Evolutionary conservation across 768 basidiomycete species (phyloP), one percentile per base, ranked within the genome.

Genomic region (Pleurotus cornucopiae): DNA sequence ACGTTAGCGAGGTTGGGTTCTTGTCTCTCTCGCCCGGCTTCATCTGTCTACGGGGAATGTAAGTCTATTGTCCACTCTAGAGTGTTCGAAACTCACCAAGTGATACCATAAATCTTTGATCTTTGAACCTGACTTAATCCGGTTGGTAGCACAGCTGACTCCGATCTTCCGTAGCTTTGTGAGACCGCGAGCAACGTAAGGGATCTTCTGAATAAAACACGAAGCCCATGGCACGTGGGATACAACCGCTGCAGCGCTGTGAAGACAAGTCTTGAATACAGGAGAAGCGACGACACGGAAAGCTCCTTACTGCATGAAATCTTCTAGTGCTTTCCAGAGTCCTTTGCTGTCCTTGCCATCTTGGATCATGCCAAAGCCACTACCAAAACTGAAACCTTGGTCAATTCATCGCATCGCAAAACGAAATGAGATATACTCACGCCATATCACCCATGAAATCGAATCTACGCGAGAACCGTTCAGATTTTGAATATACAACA

Each of bases 391-490:
- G 49, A 25, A 40, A 4, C 25, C 14, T 37, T 18, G 13, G 12
- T 57, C 38, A n/a, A 13, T 14, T 25, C 11, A 34, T 5, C 37
- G 26, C 14, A 16, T 18, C 21, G 14, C 44, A 37, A 3, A 47
- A 21, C n/a, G 41, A 57, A 60, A 58, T 58, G 59, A 60, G 66
- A 55, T 39, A 20, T 4, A 66, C 61, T 38, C 57, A 73, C 71
- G 73, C 72, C 64, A 77, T 68, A 49, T 76, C 74, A 13, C 68
- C 70, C 74, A 77, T 75, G 53, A 76, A 66, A 56, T 78, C 76
- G 53, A 70, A 76, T 37, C 75, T 76, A 43, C n/a, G 1, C 9
- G 54, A 23, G 6, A 18, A n/a, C 12, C 6, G 16, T 14, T n/a
- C 34, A 3, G 20, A 9, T 39, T 11, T 21, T 4, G 16, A 14